phyloP scores from a whole-genome alignment of 441 rosid genomes.

The Erysimum pusillum region DNA sequence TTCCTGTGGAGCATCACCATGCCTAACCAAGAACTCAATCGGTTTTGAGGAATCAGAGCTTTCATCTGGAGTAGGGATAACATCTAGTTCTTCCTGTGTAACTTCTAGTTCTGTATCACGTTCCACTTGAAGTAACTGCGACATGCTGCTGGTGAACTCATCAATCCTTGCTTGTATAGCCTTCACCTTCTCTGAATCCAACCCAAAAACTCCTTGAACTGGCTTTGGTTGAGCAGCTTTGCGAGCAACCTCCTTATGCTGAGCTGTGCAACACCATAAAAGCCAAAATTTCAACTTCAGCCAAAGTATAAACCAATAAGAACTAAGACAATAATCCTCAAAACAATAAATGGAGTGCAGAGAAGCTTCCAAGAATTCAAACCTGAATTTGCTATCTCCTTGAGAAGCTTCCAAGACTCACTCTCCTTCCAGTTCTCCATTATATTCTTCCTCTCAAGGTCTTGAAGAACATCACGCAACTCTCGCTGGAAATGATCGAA shows the following conservation, averaged over 20 bases:
- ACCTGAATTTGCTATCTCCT: constrained; percentile 93
- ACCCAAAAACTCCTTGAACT: constrained; percentile 82
- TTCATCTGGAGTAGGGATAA: constrained; percentile 83
- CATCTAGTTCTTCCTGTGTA: constrained; percentile 94
- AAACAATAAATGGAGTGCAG: neutral
- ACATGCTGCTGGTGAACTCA: constrained; percentile 73
- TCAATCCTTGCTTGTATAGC: constrained; percentile 80
- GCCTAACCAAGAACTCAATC: constrained; percentile 93
- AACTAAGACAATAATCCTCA: neutral
- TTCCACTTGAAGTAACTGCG: constrained; percentile 86
- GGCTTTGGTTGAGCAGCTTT: constrained; percentile 69
- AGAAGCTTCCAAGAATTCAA: constrained; percentile 5
- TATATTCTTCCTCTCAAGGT: constrained; percentile 56
- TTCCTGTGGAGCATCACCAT: constrained; percentile 92
- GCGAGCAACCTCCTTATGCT: constrained; percentile 89
- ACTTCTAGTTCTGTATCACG: constrained; percentile 96
- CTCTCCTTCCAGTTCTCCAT: constrained; percentile 76
- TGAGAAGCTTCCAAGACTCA: constrained; percentile 88
- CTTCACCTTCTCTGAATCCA: constrained; percentile 79
- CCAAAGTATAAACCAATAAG: constrained; percentile 23
- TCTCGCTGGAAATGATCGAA: constrained; percentile 97
- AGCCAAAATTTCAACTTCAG: constrained; percentile 40
- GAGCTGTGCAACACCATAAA: constrained; percentile 67
- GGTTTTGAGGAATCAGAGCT: constrained; percentile 74
- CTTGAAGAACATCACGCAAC: constrained; percentile 80